phyloP scores from a whole-genome alignment of 2,329 filamentous ascomycete genomes.

The Endoconidiophora laricicola region DNA sequence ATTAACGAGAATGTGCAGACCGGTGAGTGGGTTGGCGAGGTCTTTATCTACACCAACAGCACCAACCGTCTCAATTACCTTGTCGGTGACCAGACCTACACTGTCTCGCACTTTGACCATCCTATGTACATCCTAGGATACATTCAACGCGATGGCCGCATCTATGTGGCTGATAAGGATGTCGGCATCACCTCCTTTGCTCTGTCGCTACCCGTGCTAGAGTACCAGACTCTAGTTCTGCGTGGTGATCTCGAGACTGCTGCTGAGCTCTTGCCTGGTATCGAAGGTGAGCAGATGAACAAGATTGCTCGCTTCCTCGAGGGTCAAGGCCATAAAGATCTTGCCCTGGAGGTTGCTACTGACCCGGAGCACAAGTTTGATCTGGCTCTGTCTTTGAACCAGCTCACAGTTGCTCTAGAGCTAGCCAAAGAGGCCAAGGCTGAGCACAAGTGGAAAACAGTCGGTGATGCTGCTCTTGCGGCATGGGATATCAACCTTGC shows the following conservation, averaged over 20 bases:
- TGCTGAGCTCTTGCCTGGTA: slow-evolving; percentile 64
- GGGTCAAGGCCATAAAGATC: slow-evolving; percentile 90
- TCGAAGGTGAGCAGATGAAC: slow-evolving; percentile 87
- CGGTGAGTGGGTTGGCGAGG: slow-evolving; percentile 95
- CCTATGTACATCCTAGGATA: slow-evolving; percentile 92
- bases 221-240: slow-evolving; percentile 92
- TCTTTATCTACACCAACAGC: slow-evolving; percentile 96
- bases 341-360: slow-evolving; percentile 84
- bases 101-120: slow-evolving; percentile 90
- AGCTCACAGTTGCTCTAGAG: slow-evolving; percentile 70
- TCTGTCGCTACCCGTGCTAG: slow-evolving; percentile 79
- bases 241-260: slow-evolving; percentile 87
- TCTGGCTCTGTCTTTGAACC: slow-evolving; percentile 64
- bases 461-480: slow-evolving; percentile 76
- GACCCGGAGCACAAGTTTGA: slow-evolving; percentile 96
- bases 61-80: slow-evolving; percentile 96
- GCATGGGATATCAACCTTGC: slow-evolving; percentile 79
- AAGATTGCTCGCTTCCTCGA: slow-evolving; percentile 96
- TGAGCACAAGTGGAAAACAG: slow-evolving; percentile 97
- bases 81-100: slow-evolving; percentile 94
- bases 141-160: slow-evolving; percentile 82
- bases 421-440: slow-evolving; percentile 69
- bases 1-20: slow-evolving; percentile 87
- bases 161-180: slow-evolving; percentile 94
- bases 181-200: slow-evolving; percentile 80